Conservation (phyloP, 2,329 filamentous ascomycete genomes). For the Neurospora sp. region DNA sequence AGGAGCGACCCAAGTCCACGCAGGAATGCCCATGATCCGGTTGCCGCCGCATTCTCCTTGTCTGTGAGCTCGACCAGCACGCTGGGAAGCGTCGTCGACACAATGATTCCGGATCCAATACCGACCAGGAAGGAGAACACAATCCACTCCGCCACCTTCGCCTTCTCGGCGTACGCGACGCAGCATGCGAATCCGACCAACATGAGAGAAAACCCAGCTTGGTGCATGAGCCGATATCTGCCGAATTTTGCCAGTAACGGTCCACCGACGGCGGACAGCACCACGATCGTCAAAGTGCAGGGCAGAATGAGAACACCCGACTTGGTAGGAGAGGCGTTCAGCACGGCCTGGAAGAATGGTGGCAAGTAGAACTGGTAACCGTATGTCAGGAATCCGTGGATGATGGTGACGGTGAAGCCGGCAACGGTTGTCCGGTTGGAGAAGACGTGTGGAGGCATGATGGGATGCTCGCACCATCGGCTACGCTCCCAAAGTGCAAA, state of each 20-base stretch:
- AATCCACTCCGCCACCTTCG: slow-evolving; percentile 25
- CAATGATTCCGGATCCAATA: slow-evolving; percentile 30
- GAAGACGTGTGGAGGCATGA: slow-evolving; percentile 36
- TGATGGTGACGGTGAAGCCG: slow-evolving; percentile 25
- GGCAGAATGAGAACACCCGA: slow-evolving; percentile 23
- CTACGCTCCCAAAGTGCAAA: slow-evolving; percentile 15
- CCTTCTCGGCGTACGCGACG: slow-evolving; percentile 22
- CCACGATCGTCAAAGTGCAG: slow-evolving; percentile 18
- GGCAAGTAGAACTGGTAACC: slow-evolving; percentile 32
- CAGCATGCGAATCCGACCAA: slow-evolving; percentile 27
- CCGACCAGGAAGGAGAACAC: slow-evolving; percentile 28
- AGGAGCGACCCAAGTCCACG: slow-evolving; percentile 31
- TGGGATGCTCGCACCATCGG: slow-evolving; percentile 19
- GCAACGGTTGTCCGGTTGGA: slow-evolving; percentile 29
- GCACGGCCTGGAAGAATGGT: slow-evolving; percentile 35
- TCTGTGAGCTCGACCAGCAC: slow-evolving; percentile 27
- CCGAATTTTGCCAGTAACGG: slow-evolving; percentile 27
- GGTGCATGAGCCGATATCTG: slow-evolving; percentile 31
- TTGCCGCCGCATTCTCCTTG: slow-evolving; percentile 24
- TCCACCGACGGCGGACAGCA: slow-evolving; percentile 15
- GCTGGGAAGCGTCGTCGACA: slow-evolving; percentile 29
- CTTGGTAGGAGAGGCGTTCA: slow-evolving; percentile 20
- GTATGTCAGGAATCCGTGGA: slow-evolving; percentile 28
- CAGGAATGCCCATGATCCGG: slow-evolving; percentile 30
- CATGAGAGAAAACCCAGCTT: slow-evolving; percentile 21